Conservation (phyloP, 1,284 basidiomycete genomes). For the Rhizoctonia solani region DNA sequence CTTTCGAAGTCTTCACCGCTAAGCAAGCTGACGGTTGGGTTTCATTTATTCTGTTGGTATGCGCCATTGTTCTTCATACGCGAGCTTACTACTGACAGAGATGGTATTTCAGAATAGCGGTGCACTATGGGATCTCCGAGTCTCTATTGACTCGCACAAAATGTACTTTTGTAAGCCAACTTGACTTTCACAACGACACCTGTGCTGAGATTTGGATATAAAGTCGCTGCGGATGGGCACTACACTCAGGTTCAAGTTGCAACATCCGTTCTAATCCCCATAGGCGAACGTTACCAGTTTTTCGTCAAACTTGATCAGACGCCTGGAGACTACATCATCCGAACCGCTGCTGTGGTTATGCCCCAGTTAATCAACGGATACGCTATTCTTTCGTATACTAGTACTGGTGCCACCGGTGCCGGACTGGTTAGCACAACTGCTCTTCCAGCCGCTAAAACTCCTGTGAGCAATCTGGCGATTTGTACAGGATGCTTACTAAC, state of each 20-base stretch:
- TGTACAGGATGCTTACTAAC: neutral
- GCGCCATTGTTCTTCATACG: too few relatives aligned
- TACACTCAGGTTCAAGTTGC: constrained; percentile 25
- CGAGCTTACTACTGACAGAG: too few relatives aligned
- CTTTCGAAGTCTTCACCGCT: too few relatives aligned
- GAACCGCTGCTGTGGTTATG: constrained; percentile 19
- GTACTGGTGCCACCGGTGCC: neutral
- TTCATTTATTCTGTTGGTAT: too few relatives aligned
- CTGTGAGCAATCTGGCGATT: neutral
- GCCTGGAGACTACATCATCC: constrained; percentile 37
- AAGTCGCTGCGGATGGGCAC: constrained; percentile 31
- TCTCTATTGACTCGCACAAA: constrained; percentile 26
- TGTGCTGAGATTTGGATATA: neutral
- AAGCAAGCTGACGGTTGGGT: too few relatives aligned
- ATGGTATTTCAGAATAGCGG: constrained; percentile 8
- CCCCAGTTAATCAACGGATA: constrained; percentile 35
- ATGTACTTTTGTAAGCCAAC: constrained; percentile 13
- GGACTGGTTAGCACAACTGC: constrained; percentile 1
- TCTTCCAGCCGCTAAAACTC: constrained; percentile 2
- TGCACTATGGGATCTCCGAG: constrained; percentile 5
- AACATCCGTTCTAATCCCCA: too few relatives aligned
- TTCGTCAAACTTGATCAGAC: too few relatives aligned
- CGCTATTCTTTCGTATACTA: constrained; percentile 29
- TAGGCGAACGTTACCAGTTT: too few relatives aligned
- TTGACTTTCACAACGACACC: neutral